Base-by-base conservation (phyloP, 306 rosid species). In the Purshia tridentata region DNA sequence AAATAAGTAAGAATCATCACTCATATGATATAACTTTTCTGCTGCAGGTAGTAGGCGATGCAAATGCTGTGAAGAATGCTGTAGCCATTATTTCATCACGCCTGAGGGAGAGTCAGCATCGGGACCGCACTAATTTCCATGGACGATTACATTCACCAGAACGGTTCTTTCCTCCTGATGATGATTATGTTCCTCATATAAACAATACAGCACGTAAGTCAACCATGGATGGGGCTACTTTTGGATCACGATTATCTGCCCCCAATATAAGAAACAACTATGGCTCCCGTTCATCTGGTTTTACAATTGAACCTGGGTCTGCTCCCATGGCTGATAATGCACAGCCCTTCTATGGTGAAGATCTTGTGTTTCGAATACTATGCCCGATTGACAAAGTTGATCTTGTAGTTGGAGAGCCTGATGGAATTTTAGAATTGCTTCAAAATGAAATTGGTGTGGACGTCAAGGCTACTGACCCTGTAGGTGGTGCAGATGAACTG, bases 31-130 rank as follows among this genome's bases (percentile, higher is more conserved):
- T 37, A 66, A 45, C 40, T 15, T 76, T 60, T 50, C 59, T 73
- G 70, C 76, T 89, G 84, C 85, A 95, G 99, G 88, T 95, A 81
- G 90, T 88, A 57, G 99, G 99, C 41, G 99, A 95, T 67, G 50
- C 73, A 14, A 84, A 84, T 79, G 81, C 84, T 67, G 97, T 95
- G 15, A 95, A 91, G 84, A 86, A 72, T 78, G 98, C 99, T 72
- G 51, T 91, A 65, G 82, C 69, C 18, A 76, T 83, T 15, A 87
- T 95, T 68, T 89, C 99, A 37, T 80, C 96, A 39, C 93, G 99
- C 72, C 83, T 95, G 81, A 87, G 99, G 91, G 99, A 95, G 91
- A 95, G 99, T 67, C 99, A 95, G 84, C 98, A 95, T 77, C 98
- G 99, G 6, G 98, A 95, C 46, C 95, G 99, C 45, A 64, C 83